Evolutionary conservation across 306 rosid species (phyloP).

Genomic region (Benincasa hispida): DNA sequence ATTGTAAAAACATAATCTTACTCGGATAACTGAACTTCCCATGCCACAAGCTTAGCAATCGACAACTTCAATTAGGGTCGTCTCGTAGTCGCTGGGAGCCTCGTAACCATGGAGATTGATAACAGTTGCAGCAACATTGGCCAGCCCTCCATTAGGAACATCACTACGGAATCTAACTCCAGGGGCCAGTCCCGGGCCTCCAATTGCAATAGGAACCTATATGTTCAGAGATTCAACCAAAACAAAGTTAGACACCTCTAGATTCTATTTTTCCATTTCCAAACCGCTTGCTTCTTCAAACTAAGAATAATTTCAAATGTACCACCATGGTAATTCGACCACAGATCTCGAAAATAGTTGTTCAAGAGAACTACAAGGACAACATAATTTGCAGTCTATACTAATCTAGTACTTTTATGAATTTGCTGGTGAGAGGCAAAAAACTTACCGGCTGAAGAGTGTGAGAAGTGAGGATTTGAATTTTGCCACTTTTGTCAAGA

Average conservation of each 20-base stretch:
- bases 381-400: neutral
- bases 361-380: neutral
- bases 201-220: constrained; percentile 93
- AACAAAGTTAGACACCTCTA: neutral
- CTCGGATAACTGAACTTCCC: neutral
- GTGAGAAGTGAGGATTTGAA: constrained; percentile 93
- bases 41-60: constrained; percentile 15
- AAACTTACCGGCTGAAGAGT: constrained; percentile 89
- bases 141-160: constrained; percentile 70
- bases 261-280: neutral
- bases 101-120: constrained; percentile 86
- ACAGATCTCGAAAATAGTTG: neutral
- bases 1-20: neutral
- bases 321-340: neutral
- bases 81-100: constrained; percentile 91
- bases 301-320: neutral
- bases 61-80: constrained; percentile 69
- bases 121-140: constrained; percentile 94
- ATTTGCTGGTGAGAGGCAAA: neutral
- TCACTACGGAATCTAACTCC: constrained; percentile 64
- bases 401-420: neutral
- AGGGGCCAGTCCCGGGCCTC: constrained; percentile 83
- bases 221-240: neutral
- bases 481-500: constrained; percentile 69
- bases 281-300: neutral